Conservation (phyloP, 345 rosid species). For the Aquilaria yunnanensis region DNA sequence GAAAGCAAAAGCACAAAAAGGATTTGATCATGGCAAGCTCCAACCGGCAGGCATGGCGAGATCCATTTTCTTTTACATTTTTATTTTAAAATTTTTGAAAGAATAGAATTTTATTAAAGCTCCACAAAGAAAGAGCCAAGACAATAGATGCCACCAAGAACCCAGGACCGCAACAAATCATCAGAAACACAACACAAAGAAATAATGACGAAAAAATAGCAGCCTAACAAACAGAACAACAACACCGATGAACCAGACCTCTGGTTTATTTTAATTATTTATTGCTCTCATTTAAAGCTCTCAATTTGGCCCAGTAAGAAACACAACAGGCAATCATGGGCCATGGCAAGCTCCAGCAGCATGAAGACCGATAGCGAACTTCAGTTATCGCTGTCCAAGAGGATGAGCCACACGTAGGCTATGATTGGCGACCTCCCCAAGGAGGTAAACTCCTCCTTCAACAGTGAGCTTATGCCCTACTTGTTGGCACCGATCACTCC, state of each 20-base stretch:
- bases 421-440: conserved; percentile 42
- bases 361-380: conserved; percentile 36
- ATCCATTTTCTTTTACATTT: too few species aligned
- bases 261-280: not conserved
- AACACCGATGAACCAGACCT: too few species aligned
- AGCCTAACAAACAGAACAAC: too few species aligned
- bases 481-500: conserved; percentile 61
- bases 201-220: too few species aligned
- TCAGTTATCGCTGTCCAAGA: conserved; percentile 34
- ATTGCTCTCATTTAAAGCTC: not conserved
- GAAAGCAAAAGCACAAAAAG: conserved; percentile 22
- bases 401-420: conserved; percentile 40
- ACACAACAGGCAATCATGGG: not conserved
- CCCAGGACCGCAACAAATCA: conserved; percentile 1
- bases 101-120: too few species aligned
- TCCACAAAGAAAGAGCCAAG: too few species aligned
- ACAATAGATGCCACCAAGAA: too few species aligned
- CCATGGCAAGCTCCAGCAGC: conserved; percentile 85
- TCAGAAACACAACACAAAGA: not conserved
- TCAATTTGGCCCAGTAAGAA: not conserved
- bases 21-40: not conserved
- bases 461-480: conserved; percentile 92
- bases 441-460: conserved; percentile 40
- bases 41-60: too few species aligned
- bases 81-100: too few species aligned